Base-by-base conservation (phyloP, 805 yeast species). In the Novakomyces olei region DNA sequence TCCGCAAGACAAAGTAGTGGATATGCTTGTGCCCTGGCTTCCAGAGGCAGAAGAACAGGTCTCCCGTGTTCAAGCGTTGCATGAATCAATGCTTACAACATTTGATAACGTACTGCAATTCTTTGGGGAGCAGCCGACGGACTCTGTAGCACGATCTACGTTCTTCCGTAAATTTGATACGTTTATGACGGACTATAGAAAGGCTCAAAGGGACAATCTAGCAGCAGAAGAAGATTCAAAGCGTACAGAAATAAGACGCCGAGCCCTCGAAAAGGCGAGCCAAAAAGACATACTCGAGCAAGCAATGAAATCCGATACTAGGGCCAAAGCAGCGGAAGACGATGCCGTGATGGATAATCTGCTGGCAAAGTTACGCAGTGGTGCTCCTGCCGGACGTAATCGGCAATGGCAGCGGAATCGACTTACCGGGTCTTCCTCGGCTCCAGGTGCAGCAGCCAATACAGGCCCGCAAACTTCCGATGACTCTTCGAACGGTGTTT, bases 121-220 rank as follows among this genome's bases (percentile, higher is more conserved):
- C 43, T 88, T 78, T 48, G 96, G 95, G n/a, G 98, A 88, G 52
- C 91, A 79, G 48, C 62, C 76, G 1, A 53, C 50, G 5, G 95
- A 85, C 49, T 57, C 65, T 25, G 58, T 61, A 41, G 66, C 83
- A 12, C 65, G 73, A 34, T 65, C 67, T 37, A 55, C 70, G 0
- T 85, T 88, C 44, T 79, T 85, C 47, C 61, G 58, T 38, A 78
- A 79, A 49, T 76, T 88, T 52, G 63, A 75, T n/a, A 66, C 69
- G 33, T 88, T 88, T 50, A 66, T 78, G 1, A 57, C 57, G 25
- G 91, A 79, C 44, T 91, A 75, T 54, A 69, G 74, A 48, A 72
- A 66, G 44, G 93, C 85, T 1, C 73, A 73, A 33, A 57, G 61
- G 19, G 93, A 83, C 42, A 88, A 91, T 44, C 48, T 73, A 27